Evolutionary conservation across 192 early-diverging fungal genomes (phyloP).

Genomic region (Coemansia sp.): DNA sequence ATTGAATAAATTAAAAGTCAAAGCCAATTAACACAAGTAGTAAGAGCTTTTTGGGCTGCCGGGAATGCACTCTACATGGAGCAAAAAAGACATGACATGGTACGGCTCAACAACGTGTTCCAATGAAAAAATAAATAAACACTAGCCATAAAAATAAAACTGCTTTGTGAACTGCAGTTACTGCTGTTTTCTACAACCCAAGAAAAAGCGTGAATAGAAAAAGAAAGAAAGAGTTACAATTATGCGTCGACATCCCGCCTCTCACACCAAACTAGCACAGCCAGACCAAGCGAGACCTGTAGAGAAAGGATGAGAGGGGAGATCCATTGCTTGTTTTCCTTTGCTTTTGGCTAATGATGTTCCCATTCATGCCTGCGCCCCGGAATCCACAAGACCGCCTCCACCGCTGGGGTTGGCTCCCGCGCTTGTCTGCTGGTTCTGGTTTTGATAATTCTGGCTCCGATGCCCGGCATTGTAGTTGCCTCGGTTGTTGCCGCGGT

Average conservation of each 20-base stretch:
- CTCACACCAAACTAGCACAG: background rate
- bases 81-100: no score
- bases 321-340: no score
- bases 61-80: background rate
- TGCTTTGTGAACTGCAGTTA: background rate
- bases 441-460: conserved; percentile 48
- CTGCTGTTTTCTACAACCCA: no score
- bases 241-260: background rate
- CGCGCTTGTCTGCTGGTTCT: conserved; percentile 30
- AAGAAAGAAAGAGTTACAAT: background rate
- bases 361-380: conserved; percentile 2
- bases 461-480: conserved; percentile 37
- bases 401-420: background rate
- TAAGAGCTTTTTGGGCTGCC: background rate
- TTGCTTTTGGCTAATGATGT: background rate
- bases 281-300: no score
- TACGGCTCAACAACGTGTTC: background rate
- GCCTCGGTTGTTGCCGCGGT: conserved; percentile 49
- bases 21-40: background rate
- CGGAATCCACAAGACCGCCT: background rate
- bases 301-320: no score
- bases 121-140: background rate
- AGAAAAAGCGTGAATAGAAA: background rate
- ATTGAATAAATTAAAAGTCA: no score
- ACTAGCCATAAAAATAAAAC: background rate